Evolutionary conservation across 495 filamentous ascomycete species (phyloP).

Genomic region (Zalerion maritima): DNA sequence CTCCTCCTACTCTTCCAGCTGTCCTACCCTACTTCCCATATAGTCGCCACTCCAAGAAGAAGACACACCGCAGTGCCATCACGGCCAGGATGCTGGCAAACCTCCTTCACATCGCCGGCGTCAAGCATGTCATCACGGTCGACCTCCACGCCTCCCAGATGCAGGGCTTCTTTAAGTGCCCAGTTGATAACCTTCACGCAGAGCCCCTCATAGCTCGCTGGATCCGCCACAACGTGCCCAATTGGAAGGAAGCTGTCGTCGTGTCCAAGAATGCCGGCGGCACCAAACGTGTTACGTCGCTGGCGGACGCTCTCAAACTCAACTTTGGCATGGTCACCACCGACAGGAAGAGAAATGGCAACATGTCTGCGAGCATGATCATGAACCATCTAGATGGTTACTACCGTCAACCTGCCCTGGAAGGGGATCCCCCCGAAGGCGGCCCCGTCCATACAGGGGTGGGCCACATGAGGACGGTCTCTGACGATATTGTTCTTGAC

Average conservation of each 20-base stretch:
- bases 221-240: constrained; percentile 74
- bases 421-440: constrained; percentile 5
- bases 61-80: constrained; percentile 90
- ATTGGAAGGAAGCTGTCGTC: constrained; percentile 84
- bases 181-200: constrained; percentile 93
- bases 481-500: constrained; percentile 14
- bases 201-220: constrained; percentile 93
- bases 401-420: constrained; percentile 19
- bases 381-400: constrained; percentile 33
- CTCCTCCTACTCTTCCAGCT: constrained; percentile 36
- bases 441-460: constrained; percentile 14
- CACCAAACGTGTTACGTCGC: constrained; percentile 90
- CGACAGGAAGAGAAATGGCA: constrained; percentile 55
- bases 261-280: constrained; percentile 97
- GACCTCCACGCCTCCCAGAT: constrained; percentile 95
- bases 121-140: constrained; percentile 94
- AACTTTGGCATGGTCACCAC: constrained; percentile 97
- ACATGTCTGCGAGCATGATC: constrained; percentile 57
- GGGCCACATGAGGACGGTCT: constrained; percentile 8
- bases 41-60: constrained; percentile 97
- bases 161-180: constrained; percentile 97
- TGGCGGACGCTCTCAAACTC: constrained; percentile 90
- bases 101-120: constrained; percentile 77
- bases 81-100: constrained; percentile 96
- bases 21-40: constrained; percentile 99